Evolutionary conservation across 148 eudicot genomes (phyloP).

Genomic region (Bassia scoparia): DNA sequence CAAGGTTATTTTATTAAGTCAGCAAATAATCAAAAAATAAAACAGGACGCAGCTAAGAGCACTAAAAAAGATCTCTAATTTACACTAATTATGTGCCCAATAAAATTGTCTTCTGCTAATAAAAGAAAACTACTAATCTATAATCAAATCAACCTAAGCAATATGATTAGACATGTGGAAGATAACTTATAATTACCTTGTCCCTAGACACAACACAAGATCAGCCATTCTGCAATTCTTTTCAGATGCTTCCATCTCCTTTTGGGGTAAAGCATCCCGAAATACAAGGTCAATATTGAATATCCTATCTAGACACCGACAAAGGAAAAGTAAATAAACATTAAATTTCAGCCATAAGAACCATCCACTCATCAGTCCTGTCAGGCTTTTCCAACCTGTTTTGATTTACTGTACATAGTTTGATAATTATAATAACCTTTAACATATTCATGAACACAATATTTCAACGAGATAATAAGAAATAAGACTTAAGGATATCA

Average conservation of each 20-base stretch:
- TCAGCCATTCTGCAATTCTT: constrained; percentile 87
- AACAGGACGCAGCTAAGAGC: neutral
- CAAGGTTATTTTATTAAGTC: too few relatives aligned
- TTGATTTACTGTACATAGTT: too few relatives aligned
- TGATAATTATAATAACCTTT: too few relatives aligned
- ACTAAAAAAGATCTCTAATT: neutral
- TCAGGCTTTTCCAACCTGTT: too few relatives aligned
- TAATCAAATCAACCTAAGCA: neutral
- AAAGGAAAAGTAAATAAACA: neutral
- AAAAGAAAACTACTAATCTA: neutral
- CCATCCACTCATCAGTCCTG: too few relatives aligned
- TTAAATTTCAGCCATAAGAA: constrained; percentile 12
- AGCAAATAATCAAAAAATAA: too few relatives aligned
- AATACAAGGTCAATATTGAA: constrained; percentile 6
- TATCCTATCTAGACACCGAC: neutral
- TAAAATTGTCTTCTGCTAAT: neutral
- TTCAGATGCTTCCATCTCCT: constrained; percentile 89
- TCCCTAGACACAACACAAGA: constrained; percentile 88
- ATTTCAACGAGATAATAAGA: too few relatives aligned
- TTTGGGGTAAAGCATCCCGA: constrained; percentile 88
- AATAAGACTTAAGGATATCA: too few relatives aligned
- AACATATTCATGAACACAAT: too few relatives aligned
- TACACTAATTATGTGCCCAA: neutral
- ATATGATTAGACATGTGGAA: neutral
- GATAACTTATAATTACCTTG: constrained; percentile 54